Conservation (phyloP, 768 basidiomycete genomes). For the Neoboletus magnificus region DNA sequence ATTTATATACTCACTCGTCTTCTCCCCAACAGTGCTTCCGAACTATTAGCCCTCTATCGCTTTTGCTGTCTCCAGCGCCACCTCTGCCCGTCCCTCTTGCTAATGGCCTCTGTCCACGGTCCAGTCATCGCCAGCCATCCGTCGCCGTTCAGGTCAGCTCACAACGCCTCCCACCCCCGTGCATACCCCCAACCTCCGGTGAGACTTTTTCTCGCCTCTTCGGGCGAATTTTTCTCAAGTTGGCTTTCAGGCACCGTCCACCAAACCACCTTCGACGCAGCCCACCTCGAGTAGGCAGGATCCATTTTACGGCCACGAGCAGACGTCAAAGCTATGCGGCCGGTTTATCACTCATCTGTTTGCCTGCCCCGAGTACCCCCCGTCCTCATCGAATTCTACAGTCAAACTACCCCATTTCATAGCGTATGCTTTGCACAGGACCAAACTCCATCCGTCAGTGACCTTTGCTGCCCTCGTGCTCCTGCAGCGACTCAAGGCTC, state of each 20-base stretch:
- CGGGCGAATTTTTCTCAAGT: background rate
- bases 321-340: slow-evolving; percentile 61
- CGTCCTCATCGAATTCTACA: slow-evolving; percentile 33
- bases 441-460: slow-evolving; percentile 56
- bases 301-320: slow-evolving; percentile 61
- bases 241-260: slow-evolving; percentile 19
- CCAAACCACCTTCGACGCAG: slow-evolving; percentile 32
- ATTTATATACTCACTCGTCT: slow-evolving; percentile 25
- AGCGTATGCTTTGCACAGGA: slow-evolving; percentile 67
- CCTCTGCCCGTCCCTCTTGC: slow-evolving; percentile 3
- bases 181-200: slow-evolving; percentile 29
- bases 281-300: slow-evolving; percentile 24
- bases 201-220: background rate
- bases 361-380: slow-evolving; percentile 80
- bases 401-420: slow-evolving; percentile 55
- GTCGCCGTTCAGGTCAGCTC: slow-evolving; percentile 26
- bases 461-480: slow-evolving; percentile 41
- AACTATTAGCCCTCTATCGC: slow-evolving; percentile 15
- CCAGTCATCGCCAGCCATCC: slow-evolving; percentile 27
- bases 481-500: slow-evolving; percentile 61
- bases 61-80: slow-evolving; percentile 13
- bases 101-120: slow-evolving; percentile 34
- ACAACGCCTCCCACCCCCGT: slow-evolving; percentile 28
- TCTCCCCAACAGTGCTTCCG: slow-evolving; percentile 11
- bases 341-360: slow-evolving; percentile 85